Conservation (phyloP, 2,329 filamentous ascomycete genomes). For the Nectriaceae sp. region DNA sequence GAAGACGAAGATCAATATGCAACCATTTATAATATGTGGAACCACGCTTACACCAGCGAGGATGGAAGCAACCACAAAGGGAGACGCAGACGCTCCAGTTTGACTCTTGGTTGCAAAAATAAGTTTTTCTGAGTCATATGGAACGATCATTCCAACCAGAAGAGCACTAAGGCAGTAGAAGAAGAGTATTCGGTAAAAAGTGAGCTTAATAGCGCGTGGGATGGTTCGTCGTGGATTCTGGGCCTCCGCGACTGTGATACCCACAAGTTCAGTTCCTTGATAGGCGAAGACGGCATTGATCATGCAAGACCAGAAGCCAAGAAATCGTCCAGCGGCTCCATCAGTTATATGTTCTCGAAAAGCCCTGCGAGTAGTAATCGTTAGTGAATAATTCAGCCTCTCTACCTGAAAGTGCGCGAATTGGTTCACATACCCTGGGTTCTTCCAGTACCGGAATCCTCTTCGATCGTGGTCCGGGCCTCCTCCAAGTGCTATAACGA, state of each 20-base stretch:
- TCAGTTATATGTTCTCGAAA: no score
- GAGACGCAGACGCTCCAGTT: constrained; percentile 52
- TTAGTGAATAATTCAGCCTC: no score
- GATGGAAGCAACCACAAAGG: constrained; percentile 74
- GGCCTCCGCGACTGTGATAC: constrained; percentile 77
- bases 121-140: constrained; percentile 65
- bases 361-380: no score
- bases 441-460: constrained; percentile 67
- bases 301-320: constrained; percentile 70
- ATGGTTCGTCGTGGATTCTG: constrained; percentile 78
- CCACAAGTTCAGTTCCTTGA: constrained; percentile 74
- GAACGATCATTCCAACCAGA: constrained; percentile 75
- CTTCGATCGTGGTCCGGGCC: constrained; percentile 63
- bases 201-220: constrained; percentile 76
- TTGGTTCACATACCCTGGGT: constrained; percentile 44
- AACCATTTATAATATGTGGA: constrained; percentile 70
- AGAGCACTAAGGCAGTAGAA: constrained; percentile 78
- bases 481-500: constrained; percentile 65
- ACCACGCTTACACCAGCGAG: constrained; percentile 63
- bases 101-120: constrained; percentile 53
- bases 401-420: constrained; percentile 1
- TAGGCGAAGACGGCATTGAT: constrained; percentile 80
- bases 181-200: constrained; percentile 79
- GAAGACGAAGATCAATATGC: constrained; percentile 76
- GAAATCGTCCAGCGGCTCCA: constrained; percentile 58